phyloP scores from a whole-genome alignment of 768 basidiomycete genomes.

The Harrya chromipes region DNA sequence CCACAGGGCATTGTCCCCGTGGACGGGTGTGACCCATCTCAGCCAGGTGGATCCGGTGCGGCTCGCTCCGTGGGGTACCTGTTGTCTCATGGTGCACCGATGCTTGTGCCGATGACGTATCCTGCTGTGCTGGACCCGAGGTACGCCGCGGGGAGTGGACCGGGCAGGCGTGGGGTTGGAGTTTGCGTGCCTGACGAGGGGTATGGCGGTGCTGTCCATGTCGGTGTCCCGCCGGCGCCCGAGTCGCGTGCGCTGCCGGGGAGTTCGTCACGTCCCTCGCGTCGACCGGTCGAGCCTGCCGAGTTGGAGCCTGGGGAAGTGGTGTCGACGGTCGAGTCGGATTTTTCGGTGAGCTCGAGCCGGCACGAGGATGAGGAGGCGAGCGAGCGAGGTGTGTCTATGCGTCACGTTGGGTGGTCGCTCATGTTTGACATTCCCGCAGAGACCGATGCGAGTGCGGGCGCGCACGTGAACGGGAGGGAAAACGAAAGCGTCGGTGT shows the following conservation, averaged over 20 bases:
- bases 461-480: neutral
- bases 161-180: neutral
- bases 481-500: neutral
- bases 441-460: neutral
- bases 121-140: slow-evolving; percentile 13
- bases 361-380: slow-evolving; percentile 16
- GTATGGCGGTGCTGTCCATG: neutral
- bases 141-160: neutral
- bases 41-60: slow-evolving; percentile 17
- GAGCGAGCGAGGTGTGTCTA: slow-evolving; percentile 9
- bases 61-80: slow-evolving; percentile 4
- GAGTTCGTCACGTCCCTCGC: neutral
- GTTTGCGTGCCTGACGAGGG: neutral
- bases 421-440: neutral
- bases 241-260: slow-evolving; percentile 1
- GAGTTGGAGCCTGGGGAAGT: slow-evolving; percentile 29
- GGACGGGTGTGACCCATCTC: slow-evolving; percentile 19
- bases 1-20: slow-evolving; percentile 4
- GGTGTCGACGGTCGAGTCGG: slow-evolving; percentile 20
- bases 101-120: slow-evolving; percentile 9
- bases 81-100: neutral
- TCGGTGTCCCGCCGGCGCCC: neutral
- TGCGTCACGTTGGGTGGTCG: neutral
- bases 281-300: neutral
- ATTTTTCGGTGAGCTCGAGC: slow-evolving; percentile 24